Evolutionary conservation across 2,329 filamentous ascomycete species (phyloP).

Genomic region (Penicillium sp.): DNA sequence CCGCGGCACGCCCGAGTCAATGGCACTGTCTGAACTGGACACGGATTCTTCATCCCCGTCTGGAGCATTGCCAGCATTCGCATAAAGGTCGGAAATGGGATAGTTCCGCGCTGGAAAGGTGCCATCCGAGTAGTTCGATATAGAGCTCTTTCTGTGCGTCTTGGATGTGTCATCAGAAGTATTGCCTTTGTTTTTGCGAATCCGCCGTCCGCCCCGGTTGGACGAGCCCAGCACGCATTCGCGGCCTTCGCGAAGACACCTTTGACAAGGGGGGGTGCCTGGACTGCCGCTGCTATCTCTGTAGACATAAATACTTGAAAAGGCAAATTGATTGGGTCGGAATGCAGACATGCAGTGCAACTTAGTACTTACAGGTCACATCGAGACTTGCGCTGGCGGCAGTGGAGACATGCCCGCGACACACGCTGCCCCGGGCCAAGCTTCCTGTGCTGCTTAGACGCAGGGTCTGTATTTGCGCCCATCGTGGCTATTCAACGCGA

Average conservation of each 20-base stretch:
- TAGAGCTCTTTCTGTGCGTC: conserved; percentile 23
- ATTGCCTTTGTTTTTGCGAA: conserved; percentile 50
- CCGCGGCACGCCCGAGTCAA: conserved; percentile 38
- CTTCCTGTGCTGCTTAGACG: conserved; percentile 19
- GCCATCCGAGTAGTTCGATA: conserved; percentile 24
- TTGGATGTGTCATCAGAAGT: conserved; percentile 16
- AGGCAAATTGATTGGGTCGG: not conserved
- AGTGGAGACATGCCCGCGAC: conserved; percentile 47
- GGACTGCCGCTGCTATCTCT: conserved; percentile 46
- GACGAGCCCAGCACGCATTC: conserved; percentile 58
- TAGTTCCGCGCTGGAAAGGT: conserved; percentile 26
- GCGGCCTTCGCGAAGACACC: conserved; percentile 55
- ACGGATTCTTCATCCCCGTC: conserved; percentile 33
- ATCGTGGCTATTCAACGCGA: conserved; percentile 1
- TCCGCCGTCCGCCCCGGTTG: conserved; percentile 56
- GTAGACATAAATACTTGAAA: conserved; percentile 10
- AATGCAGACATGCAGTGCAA: too few relatives aligned
- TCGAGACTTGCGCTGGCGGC: conserved; percentile 48
- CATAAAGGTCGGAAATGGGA: conserved; percentile 31
- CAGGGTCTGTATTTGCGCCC: conserved; percentile 5
- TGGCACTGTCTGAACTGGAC: conserved; percentile 33
- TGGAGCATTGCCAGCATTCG: conserved; percentile 28
- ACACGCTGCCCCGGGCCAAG: conserved; percentile 38
- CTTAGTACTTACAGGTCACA: conserved; percentile 44
- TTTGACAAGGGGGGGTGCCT: conserved; percentile 52